A percentile compares a stretch with the other conserved stretches of the same genome.
Evolutionary conservation across 2,329 filamentous ascomycete genomes (phyloP).

Genomic region (Fusarium anguioides): DNA sequence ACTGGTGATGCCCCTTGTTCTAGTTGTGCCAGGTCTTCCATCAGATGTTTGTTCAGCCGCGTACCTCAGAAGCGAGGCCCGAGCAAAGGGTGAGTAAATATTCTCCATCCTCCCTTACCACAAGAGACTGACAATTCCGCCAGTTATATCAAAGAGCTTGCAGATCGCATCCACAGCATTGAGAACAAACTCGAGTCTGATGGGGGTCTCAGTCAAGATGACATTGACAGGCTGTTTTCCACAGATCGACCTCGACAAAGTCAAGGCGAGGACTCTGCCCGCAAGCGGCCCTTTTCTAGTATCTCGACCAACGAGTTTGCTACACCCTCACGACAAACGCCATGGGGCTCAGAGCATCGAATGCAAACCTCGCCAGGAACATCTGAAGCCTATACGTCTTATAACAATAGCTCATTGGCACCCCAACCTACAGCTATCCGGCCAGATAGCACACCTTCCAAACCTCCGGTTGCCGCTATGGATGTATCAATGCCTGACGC

Average conservation of each 20-base stretch:
- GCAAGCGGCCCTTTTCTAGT: conserved; percentile 62
- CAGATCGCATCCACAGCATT: conserved; percentile 83
- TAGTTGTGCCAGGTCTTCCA: conserved; percentile 81
- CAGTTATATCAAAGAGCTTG: conserved; percentile 91
- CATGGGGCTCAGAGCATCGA: conserved; percentile 62
- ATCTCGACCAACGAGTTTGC: conserved; percentile 57
- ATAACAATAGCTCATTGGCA: conserved; percentile 57
- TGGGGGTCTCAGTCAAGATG: conserved; percentile 55
- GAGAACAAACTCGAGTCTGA: conserved; percentile 78
- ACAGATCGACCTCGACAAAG: conserved; percentile 50
- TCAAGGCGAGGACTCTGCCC: conserved; percentile 47
- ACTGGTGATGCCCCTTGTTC: conserved; percentile 79
- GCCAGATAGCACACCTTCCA: conserved; percentile 51
- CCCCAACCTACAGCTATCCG: conserved; percentile 58
- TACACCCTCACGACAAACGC: conserved; percentile 56
- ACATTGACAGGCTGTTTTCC: conserved; percentile 58
- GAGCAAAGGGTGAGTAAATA: conserved; percentile 77
- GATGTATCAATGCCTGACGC: conserved; percentile 51
- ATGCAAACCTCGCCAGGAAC: conserved; percentile 55
- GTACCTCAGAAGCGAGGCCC: conserved; percentile 90
- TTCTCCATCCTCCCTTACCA: neutral
- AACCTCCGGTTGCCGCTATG: conserved; percentile 49
- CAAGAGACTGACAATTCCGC: conserved; percentile 18
- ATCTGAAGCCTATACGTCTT: conserved; percentile 49
- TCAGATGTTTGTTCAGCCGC: conserved; percentile 85